Conservation (phyloP, 176 grass and related monocot genomes). For the maize (Zea mays) region DNA sequence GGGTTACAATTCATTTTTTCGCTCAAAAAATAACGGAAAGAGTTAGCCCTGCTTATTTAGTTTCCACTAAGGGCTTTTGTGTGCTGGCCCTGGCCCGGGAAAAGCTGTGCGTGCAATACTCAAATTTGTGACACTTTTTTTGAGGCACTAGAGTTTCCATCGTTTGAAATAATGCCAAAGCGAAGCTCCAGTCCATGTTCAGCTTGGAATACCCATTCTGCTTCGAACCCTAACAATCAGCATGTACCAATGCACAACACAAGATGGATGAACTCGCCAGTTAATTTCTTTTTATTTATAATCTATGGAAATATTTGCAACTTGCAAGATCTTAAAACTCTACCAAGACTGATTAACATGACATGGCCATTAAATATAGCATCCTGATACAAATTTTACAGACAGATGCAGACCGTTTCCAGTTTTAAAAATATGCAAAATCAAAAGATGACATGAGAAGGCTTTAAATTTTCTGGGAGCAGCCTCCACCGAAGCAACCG, state of each 20-base stretch:
- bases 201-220: not conserved
- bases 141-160: not conserved
- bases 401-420: conserved; percentile 28
- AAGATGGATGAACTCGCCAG: not conserved
- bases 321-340: conserved; percentile 33
- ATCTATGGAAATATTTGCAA: conserved; percentile 10
- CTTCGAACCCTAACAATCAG: not conserved
- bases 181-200: not conserved
- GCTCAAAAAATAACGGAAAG: no score
- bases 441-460: conserved; percentile 10
- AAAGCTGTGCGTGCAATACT: not conserved
- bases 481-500: conserved; percentile 18
- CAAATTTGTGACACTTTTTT: not conserved
- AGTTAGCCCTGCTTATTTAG: no score
- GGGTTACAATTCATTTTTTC: no score
- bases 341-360: conserved; percentile 35
- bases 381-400: conserved; percentile 39
- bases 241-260: not conserved
- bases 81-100: no score
- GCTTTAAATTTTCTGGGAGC: conserved; percentile 20
- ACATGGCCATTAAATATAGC: conserved; percentile 21
- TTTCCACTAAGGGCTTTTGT: no score
- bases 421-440: conserved; percentile 35
- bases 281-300: not conserved
- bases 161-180: not conserved